Evolutionary conservation across 2,329 filamentous ascomycete species (phyloP), one percentile per base, ranked within the genome.

Genomic region (Neofusicoccum kwambonambiense): DNA sequence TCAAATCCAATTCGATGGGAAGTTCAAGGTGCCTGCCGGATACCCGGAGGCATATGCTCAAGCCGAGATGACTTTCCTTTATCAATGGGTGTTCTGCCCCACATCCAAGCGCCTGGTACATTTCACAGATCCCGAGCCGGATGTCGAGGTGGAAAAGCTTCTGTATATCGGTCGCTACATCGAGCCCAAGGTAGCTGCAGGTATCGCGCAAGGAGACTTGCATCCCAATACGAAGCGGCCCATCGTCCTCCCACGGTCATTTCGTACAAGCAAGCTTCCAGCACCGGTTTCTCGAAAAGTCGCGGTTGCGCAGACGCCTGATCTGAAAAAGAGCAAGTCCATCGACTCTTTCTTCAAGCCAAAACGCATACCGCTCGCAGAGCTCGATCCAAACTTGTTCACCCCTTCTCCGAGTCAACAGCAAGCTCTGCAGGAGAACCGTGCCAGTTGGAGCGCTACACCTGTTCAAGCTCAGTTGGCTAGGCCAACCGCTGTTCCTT

Each of bases 21-120:
- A 96, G 75, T 89, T 88, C 70, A 86, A 86, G 62, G 85, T 99
- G 9, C 93, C 95, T 0, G 81, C 88, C 44, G 89, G 90, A 67
- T 99, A 98, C 74, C 80, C 95, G 34, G 87, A 90, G 7, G 83
- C 86, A 19, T 99, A 98, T 75, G 86, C 87, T 67, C 89, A 94
- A 74, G 95, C 95, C 0, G 95, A 99, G 76, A 82, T 91, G 70
- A 98, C 95, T 0, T 99, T 99, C 73, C 80, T 97, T 17, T 91
- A 98, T 73, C 95, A 97, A 79, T 91, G 95, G 78, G 94, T 98
- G 3, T 99, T 91, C 76, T 98, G 94, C 74, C 93, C 94, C 0
- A 80, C 83, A 42, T 83, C 85, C 47, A 83, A 89, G 65, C 81
- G 87, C 67, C 78, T 98, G 50, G 90, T 97, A 45, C 88, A 92